Evolutionary conservation across 1,284 basidiomycete species (phyloP).

Genomic region (Butyriboletus pseudospeciosus): DNA sequence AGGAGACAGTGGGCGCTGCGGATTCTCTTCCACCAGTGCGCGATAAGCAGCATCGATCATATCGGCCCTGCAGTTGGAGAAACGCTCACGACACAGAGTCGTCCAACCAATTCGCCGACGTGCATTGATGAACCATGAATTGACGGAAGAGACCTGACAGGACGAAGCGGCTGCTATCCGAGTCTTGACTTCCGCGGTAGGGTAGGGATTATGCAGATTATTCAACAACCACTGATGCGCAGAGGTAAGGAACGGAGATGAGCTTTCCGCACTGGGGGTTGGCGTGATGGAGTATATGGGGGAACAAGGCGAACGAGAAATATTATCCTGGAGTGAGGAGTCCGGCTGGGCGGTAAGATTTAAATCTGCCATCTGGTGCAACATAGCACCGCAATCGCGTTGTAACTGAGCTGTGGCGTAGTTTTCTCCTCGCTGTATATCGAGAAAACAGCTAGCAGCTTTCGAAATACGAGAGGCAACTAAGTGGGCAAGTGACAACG

Average conservation of each 20-base stretch:
- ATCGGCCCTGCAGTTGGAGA: conserved; percentile 36
- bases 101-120: conserved; percentile 57
- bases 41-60: conserved; percentile 40
- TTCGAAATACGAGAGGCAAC: conserved; percentile 9
- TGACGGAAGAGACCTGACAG: conserved; percentile 27
- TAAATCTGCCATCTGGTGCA: conserved; percentile 6
- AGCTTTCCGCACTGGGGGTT: accelerated
- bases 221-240: conserved; percentile 36
- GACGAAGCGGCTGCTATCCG: conserved; percentile 10
- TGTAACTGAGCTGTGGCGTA: neutral
- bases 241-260: neutral
- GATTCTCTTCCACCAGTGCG: conserved; percentile 35
- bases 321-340: neutral
- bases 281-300: neutral
- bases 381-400: conserved; percentile 6
- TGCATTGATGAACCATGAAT: conserved; percentile 47
- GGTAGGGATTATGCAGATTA: conserved; percentile 52
- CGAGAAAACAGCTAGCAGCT: conserved; percentile 6
- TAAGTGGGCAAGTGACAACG: neutral
- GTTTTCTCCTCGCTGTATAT: conserved; percentile 1
- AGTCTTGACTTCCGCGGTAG: conserved; percentile 31
- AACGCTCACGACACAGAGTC: conserved; percentile 35
- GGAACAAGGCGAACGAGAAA: no score
- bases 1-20: conserved; percentile 20
- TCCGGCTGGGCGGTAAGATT: neutral